These are phyloP conservation scores for Nigrograna mackinnonii DNA, from an alignment of 2,329 filamentous ascomycete genomes.

Conservation along the genomic window DNA sequence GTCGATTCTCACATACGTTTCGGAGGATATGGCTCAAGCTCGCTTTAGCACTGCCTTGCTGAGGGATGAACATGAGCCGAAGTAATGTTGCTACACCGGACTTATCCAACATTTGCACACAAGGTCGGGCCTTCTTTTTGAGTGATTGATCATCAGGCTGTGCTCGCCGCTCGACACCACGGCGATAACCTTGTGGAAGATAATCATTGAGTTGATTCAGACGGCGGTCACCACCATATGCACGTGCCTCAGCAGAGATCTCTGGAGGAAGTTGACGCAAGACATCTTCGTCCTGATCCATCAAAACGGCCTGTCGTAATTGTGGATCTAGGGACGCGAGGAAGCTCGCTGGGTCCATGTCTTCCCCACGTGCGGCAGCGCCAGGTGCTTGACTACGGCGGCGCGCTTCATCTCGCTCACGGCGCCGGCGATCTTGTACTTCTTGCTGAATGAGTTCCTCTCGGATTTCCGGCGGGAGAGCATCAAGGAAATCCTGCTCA, in stretches of 20 bases:
- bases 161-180: conserved; percentile 37
- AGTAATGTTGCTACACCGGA: conserved; percentile 92
- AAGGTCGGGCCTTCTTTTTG: conserved; percentile 72
- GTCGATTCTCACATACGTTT: conserved; percentile 94
- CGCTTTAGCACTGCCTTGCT: conserved; percentile 82
- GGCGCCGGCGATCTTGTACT: conserved; percentile 81
- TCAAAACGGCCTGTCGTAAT: conserved; percentile 82
- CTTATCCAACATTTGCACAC: conserved; percentile 97
- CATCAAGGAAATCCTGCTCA: conserved; percentile 91
- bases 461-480: conserved; percentile 86
- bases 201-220: conserved; percentile 56
- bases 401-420: conserved; percentile 80
- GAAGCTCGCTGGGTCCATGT: conserved; percentile 94
- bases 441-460: conserved; percentile 91
- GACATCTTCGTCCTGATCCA: conserved; percentile 89
- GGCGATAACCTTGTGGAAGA: conserved; percentile 26
- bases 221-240: conserved; percentile 61
- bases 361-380: conserved; percentile 59
- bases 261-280: conserved; percentile 83
- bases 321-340: conserved; percentile 85
- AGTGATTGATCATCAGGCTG: conserved; percentile 51
- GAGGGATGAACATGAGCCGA: conserved; percentile 96
- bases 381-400: conserved; percentile 62
- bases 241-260: conserved; percentile 82
- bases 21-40: conserved; percentile 86